phyloP scores from a whole-genome alignment of 2,329 filamentous ascomycete species.

The Sarocladium oryzae region DNA sequence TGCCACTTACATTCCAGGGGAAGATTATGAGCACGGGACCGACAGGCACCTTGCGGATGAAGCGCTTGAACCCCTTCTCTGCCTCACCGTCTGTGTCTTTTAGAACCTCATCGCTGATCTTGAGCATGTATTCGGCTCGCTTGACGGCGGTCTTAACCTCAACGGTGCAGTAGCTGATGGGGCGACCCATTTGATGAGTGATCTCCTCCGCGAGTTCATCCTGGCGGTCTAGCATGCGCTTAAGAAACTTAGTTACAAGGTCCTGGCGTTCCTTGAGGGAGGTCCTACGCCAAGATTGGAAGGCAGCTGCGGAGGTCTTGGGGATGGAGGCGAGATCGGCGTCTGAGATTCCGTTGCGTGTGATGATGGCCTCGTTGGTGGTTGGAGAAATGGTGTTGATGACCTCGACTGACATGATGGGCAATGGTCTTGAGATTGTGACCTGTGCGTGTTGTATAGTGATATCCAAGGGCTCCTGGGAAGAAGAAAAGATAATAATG shows the following conservation, averaged over 20 bases:
- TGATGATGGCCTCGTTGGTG: slow-evolving; percentile 79
- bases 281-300: slow-evolving; percentile 70
- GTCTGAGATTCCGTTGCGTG: slow-evolving; percentile 66
- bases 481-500: no score
- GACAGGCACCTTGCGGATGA: slow-evolving; percentile 80
- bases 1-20: slow-evolving; percentile 78
- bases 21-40: slow-evolving; percentile 87
- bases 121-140: slow-evolving; percentile 78
- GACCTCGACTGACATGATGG: slow-evolving; percentile 55
- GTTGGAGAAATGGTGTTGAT: slow-evolving; percentile 81
- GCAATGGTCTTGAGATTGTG: background rate
- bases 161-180: slow-evolving; percentile 77
- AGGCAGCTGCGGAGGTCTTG: slow-evolving; percentile 64
- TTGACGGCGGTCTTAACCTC: slow-evolving; percentile 82
- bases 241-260: slow-evolving; percentile 74
- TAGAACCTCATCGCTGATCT: slow-evolving; percentile 72
- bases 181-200: slow-evolving; percentile 91
- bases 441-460: background rate
- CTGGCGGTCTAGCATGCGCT: slow-evolving; percentile 61
- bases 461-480: background rate
- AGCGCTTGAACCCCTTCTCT: slow-evolving; percentile 85
- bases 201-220: slow-evolving; percentile 79
- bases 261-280: slow-evolving; percentile 67
- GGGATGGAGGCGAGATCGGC: slow-evolving; percentile 68
- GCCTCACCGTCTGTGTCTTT: slow-evolving; percentile 75